Percentiles rank a stretch among this genome's conserved stretches.
phyloP scores from a whole-genome alignment of 2,329 filamentous ascomycete genomes.

The Thermothelomyces thermophilus region DNA sequence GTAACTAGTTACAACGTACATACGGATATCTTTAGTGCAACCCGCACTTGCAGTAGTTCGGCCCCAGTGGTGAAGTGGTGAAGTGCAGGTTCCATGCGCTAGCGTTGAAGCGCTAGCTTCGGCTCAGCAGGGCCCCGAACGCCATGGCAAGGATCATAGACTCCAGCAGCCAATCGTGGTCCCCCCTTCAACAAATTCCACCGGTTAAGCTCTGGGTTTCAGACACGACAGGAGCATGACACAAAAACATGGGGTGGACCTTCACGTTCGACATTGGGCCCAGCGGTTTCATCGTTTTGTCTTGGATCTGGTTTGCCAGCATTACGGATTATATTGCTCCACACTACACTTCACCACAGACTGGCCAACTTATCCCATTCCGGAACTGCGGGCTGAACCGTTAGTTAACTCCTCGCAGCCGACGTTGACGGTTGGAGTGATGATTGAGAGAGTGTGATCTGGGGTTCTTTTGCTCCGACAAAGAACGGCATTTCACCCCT shows the following conservation, averaged over 20 bases:
- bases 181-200: background rate
- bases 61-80: background rate
- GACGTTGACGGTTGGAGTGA: too few relatives aligned
- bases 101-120: too few relatives aligned
- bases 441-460: too few relatives aligned
- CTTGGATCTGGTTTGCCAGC: too few relatives aligned
- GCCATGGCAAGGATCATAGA: background rate
- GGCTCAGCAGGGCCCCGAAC: background rate
- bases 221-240: background rate
- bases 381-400: too few relatives aligned
- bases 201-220: background rate
- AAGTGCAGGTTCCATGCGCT: background rate
- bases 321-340: too few relatives aligned
- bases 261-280: background rate
- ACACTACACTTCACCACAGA: too few relatives aligned
- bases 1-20: too few relatives aligned
- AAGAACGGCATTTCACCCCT: too few relatives aligned
- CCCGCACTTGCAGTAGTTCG: background rate
- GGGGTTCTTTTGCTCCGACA: too few relatives aligned
- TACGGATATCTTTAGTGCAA: background rate
- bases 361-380: too few relatives aligned
- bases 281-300: background rate
- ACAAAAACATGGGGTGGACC: slow-evolving; percentile 1
- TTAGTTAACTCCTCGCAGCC: too few relatives aligned
- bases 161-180: background rate